These are phyloP conservation scores for Aspergillus eucalypticola DNA, from an alignment of 2,329 filamentous ascomycete genomes.

Conservation along the genomic window DNA sequence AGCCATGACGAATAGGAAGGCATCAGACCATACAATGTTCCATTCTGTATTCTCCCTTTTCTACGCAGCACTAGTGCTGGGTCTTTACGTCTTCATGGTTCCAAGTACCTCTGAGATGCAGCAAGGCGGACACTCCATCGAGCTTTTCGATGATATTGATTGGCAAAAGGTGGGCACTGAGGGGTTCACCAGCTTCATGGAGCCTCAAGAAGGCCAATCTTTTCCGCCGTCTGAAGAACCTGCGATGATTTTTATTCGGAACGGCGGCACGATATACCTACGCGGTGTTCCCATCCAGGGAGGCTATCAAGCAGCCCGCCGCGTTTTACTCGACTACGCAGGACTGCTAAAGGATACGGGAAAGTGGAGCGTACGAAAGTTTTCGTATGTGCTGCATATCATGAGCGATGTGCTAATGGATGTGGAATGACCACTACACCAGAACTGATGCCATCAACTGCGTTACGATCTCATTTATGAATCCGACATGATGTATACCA, in stretches of 20 bases:
- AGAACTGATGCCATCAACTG: too few species aligned
- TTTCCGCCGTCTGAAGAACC: constrained; percentile 35
- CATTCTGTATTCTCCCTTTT: constrained; percentile 54
- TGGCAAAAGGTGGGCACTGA: constrained; percentile 51
- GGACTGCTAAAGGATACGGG: constrained; percentile 55
- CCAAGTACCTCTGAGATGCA: constrained; percentile 27
- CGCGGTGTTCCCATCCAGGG: constrained; percentile 51
- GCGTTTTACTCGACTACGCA: constrained; percentile 55
- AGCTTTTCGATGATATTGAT: constrained; percentile 53
- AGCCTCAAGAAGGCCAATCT: constrained; percentile 30
- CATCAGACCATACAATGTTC: constrained; percentile 54
- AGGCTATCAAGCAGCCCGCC: constrained; percentile 54
- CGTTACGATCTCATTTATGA: background rate
- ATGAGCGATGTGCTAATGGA: constrained; percentile 54
- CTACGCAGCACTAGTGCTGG: constrained; percentile 53
- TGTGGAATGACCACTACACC: constrained; percentile 28
- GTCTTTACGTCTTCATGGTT: constrained; percentile 55
- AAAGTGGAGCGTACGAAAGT: constrained; percentile 53
- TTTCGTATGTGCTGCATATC: constrained; percentile 55
- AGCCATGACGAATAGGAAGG: constrained; percentile 52
- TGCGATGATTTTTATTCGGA: constrained; percentile 48
- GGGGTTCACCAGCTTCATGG: constrained; percentile 47
- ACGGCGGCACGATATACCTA: constrained; percentile 51
- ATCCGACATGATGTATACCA: background rate
- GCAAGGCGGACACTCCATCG: constrained; percentile 35